Evolutionary conservation across 805 yeast genomes (phyloP).

Genomic region (Vanderwaltozyma tropicalis): DNA sequence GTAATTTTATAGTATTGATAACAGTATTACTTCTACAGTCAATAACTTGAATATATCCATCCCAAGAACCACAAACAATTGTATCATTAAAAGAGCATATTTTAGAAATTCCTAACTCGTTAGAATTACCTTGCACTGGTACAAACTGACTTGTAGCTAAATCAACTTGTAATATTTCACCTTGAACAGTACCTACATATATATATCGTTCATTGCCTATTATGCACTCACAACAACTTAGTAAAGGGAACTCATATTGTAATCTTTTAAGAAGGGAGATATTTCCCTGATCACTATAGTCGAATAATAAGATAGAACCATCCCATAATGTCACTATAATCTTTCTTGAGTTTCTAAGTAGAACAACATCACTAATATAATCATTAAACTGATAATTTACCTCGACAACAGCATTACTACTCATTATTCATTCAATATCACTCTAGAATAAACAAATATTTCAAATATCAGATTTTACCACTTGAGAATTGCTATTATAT

Average conservation of each 20-base stretch:
- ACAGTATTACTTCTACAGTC: constrained; percentile 32
- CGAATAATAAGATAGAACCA: constrained; percentile 35
- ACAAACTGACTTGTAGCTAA: constrained; percentile 33
- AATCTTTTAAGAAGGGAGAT: too few species aligned
- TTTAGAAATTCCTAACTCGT: constrained; percentile 32
- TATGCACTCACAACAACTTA: constrained; percentile 10
- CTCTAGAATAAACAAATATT: too few species aligned
- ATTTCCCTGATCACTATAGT: neutral
- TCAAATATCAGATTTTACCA: neutral
- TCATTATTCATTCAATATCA: too few species aligned
- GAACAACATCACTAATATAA: constrained; percentile 20
- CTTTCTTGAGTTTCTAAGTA: constrained; percentile 21
- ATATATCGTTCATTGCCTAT: constrained; percentile 9
- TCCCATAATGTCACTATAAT: constrained; percentile 53
- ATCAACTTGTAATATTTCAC: constrained; percentile 43
- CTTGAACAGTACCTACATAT: constrained; percentile 44
- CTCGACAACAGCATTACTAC: constrained; percentile 2
- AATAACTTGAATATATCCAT: constrained; percentile 37
- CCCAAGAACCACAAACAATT: constrained; percentile 54
- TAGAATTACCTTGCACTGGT: constrained; percentile 23
- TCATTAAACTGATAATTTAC: constrained; percentile 13
- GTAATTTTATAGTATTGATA: constrained; percentile 2
- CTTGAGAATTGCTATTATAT: too few species aligned
- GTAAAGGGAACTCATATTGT: constrained; percentile 9
- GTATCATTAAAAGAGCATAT: constrained; percentile 11